phyloP scores from a whole-genome alignment of 306 rosid species.

The Carpinus viminea region DNA sequence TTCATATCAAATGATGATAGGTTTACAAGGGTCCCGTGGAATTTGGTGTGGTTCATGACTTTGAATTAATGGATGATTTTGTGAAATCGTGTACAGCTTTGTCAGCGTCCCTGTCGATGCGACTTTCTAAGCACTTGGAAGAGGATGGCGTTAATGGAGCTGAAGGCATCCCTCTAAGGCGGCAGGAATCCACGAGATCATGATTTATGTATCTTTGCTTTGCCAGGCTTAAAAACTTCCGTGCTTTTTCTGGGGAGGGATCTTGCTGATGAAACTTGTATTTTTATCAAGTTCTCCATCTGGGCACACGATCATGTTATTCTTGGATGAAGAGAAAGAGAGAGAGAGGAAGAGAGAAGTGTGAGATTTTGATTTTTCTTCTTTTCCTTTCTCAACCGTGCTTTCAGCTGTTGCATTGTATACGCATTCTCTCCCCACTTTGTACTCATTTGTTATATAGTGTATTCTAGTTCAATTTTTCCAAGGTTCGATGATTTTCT shows the following conservation, averaged over 20 bases:
- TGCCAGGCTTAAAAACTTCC: conserved; percentile 17
- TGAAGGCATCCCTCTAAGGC: conserved; percentile 92
- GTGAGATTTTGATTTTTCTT: conserved; percentile 41
- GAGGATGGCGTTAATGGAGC: conserved; percentile 63
- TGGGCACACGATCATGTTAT: conserved; percentile 27
- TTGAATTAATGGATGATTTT: not conserved
- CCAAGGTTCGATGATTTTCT: conserved; percentile 9
- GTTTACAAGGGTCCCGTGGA: not conserved
- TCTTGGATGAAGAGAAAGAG: conserved; percentile 4
- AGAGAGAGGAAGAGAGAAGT: conserved; percentile 42
- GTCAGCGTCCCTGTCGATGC: conserved; percentile 38
- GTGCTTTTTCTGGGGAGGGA: conserved; percentile 38
- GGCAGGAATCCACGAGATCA: conserved; percentile 72
- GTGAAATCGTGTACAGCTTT: conserved; percentile 42
- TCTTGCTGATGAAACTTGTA: conserved; percentile 37
- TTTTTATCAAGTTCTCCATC: conserved; percentile 37
- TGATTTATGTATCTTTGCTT: conserved; percentile 37
- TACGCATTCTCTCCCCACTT: conserved; percentile 42
- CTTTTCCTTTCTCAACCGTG: conserved; percentile 23
- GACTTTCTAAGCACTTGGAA: conserved; percentile 76
- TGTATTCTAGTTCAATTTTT: conserved; percentile 44
- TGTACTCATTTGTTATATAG: conserved; percentile 51
- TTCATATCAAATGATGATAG: not conserved
- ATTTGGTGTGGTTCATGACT: not conserved
- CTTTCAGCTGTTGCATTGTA: conserved; percentile 48